phyloP scores from a whole-genome alignment of 257 asterid genomes.

The Solanum rostratum region DNA sequence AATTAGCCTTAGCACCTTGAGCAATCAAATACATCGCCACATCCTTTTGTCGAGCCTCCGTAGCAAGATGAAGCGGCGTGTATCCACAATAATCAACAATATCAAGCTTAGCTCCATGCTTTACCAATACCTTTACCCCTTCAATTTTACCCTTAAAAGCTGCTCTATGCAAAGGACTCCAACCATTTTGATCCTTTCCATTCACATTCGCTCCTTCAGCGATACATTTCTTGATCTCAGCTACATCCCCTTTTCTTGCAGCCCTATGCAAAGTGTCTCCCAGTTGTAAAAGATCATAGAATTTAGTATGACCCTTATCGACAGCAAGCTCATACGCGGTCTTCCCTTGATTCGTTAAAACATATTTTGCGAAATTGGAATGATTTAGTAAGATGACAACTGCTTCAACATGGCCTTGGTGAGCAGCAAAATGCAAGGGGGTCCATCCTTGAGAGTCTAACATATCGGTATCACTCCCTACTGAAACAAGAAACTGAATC shows the following conservation, averaged over 20 bases:
- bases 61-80: conserved; percentile 55
- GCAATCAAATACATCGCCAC: conserved; percentile 50
- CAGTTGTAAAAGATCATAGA: conserved; percentile 32
- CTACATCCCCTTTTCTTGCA: conserved; percentile 36
- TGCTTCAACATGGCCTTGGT: conserved; percentile 25
- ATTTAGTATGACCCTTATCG: conserved; percentile 26
- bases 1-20: conserved; percentile 53
- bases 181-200: conserved; percentile 64
- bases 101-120: conserved; percentile 52
- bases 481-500: conserved; percentile 33
- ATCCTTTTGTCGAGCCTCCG: conserved; percentile 45
- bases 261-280: conserved; percentile 49
- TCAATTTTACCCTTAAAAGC: conserved; percentile 58
- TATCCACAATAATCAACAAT: conserved; percentile 43
- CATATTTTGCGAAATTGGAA: conserved; percentile 30
- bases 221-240: conserved; percentile 31
- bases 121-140: conserved; percentile 36
- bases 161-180: conserved; percentile 74
- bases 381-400: conserved; percentile 25
- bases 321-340: conserved; percentile 46
- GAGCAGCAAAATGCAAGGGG: conserved; percentile 54
- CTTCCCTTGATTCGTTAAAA: conserved; percentile 34
- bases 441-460: conserved; percentile 33
- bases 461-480: conserved; percentile 30
- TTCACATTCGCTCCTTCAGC: conserved; percentile 48